Base-by-base conservation (phyloP, 768 basidiomycete genomes). In the Boletus rubropictus region DNA sequence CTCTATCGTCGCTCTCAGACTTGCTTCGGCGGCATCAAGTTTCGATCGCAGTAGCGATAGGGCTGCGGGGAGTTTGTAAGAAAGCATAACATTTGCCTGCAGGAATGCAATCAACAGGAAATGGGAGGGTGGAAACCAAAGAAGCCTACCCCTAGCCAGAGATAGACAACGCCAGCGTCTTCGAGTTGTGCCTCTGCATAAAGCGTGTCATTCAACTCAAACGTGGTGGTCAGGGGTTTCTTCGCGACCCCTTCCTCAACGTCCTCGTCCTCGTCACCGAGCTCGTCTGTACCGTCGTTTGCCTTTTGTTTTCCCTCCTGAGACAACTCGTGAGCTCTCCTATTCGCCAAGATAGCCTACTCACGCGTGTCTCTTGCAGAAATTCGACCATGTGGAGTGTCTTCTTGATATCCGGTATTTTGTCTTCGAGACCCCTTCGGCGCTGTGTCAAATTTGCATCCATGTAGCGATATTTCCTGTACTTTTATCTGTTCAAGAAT, bases 391-490 rank as follows among this genome's bases (percentile, higher is more conserved):
- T 95, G 52, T 76, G 76, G 35, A 99, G 69, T 3, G 94, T 97
- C 72, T 93, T 92, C 58, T 79, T 80, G 60, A 98, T 91, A 65
- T 99, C 96, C 0, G 95, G 94, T 31, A 97, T 93, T 75, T 99
- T 98, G 51, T 90, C 88, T 56, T 93, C 86, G 5, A 97, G 74
- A 15, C 85, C 81, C 42, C 76, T 76, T 44, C 86, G 76, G 38
- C 93, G 79, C 60, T 91, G 86, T 6, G 82, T 72, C 40, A 94
- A 73, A 62, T 82, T 93, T 14, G 80, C 71, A 56, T 98, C 95
- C 95, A 99, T 98, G 70, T 95, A 97, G 41, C 89, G 86, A 74
- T 99, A 98, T 75, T 99, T 98, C 58, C 95, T 99, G 71, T 61
- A 65, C 74, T 49, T 55, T 51, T 50, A 50, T 55, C 52, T 46